Base-by-base conservation (phyloP, 148 eudicot species). In the Spergularia bocconei region DNA sequence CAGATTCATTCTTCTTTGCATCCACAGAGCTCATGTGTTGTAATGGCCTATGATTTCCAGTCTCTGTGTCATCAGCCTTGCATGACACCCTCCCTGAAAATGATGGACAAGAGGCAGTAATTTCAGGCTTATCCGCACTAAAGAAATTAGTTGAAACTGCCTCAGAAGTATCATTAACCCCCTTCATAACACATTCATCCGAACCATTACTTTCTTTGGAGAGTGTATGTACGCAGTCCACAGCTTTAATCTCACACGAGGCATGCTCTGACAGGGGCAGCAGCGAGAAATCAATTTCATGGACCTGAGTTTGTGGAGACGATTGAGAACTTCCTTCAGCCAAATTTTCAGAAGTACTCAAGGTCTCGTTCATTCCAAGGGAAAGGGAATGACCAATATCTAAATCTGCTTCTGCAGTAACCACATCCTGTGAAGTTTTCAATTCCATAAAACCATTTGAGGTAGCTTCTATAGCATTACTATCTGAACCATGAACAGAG, bases 161-260 rank as follows among this genome's bases (percentile, higher is more conserved):
- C 25, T 51, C 60, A 51, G 29, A 29, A 29, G 69, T 74, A 17
- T n/a, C 1, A 25, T n/a, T 11, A 16, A 29, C 77, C 62, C 33
- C 54, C 11, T 41, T 17, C 33, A 19, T 20, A 69, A 48, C 59
- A 23, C 6, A 51, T 13, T 13, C 72, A 51, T 69, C 51, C 2
- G 64, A 38, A 73, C 0, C 16, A 20, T 73, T 64, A 12, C 23
- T 75, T 13, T 58, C 70, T 12, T 51, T 41, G 44, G 16, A 72
- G 50, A 55, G 70, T 16, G 65, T 61, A 65, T 56, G 67, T 48
- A 71, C 81, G 58, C 81, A 44, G 55, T 74, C 81, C 78, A 69
- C 19, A 67, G 10, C 57, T 36, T 64, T 69, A 39, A 29, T 50
- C 53, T 67, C 63, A 8, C 17, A 76, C 12, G 63, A 23, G 61